These are phyloP conservation scores for Hydrangea macrophylla DNA, from an alignment of 148 eudicot species.

Conservation along the genomic window DNA sequence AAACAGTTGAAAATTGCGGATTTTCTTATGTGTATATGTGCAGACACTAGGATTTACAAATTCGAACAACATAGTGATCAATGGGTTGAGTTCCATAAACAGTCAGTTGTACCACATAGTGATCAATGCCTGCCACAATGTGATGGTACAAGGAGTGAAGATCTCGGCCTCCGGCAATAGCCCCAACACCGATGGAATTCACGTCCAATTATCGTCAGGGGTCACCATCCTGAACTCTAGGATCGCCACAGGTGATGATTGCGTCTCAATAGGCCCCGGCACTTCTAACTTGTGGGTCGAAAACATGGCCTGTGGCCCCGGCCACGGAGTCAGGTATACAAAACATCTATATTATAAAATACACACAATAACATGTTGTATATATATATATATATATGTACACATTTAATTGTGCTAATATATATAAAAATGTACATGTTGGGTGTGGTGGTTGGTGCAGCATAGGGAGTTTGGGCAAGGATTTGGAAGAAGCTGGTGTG, in stretches of 20 bases:
- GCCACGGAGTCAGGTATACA: conserved; percentile 29
- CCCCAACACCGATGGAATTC: conserved; percentile 70
- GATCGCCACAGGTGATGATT: conserved; percentile 47
- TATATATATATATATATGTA: background rate
- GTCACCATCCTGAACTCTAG: conserved; percentile 28
- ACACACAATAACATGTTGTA: too few relatives aligned
- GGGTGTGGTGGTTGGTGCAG: conserved; percentile 3
- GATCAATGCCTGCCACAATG: conserved; percentile 30
- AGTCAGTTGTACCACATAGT: conserved; percentile 45
- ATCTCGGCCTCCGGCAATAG: conserved; percentile 32
- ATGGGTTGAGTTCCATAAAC: conserved; percentile 33
- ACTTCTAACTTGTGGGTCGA: conserved; percentile 24
- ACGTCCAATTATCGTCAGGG: conserved; percentile 26
- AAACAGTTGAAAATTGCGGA: background rate
- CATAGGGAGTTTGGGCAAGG: conserved; percentile 20
- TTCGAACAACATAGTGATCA: conserved; percentile 28
- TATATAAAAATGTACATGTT: background rate
- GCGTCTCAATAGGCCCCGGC: conserved; percentile 49
- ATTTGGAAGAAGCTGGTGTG: conserved; percentile 9
- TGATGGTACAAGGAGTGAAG: conserved; percentile 17
- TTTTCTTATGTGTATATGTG: background rate
- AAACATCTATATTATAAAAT: too few relatives aligned
- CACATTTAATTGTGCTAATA: background rate
- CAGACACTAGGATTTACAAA: conserved; percentile 34
- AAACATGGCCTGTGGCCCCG: conserved; percentile 23